Evolutionary conservation across 176 grass and related monocot genomes (phyloP).

Genomic region (bread wheat (Triticum aestivum)): IWGSC_CS_RefSeq_v2.1 NC_057810.1:681386039-681386538

Average conservation of each 20-base stretch:
- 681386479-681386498: no score
- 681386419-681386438: no score
- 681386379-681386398: no score
- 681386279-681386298: conserved; percentile 57
- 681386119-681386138: not conserved
- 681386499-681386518: no score
- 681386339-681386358: conserved; percentile 45
- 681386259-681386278: conserved; percentile 51
- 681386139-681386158: not conserved
- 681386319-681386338: conserved; percentile 55
- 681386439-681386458: no score
- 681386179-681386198: conserved; percentile 65
- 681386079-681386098: conserved; percentile 37
- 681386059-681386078: not conserved
- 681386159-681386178: conserved; percentile 41
- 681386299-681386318: conserved; percentile 56
- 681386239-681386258: conserved; percentile 53
- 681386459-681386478: no score
- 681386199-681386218: conserved; percentile 54
- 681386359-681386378: no score
- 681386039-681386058: conserved; percentile 14
- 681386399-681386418: no score
- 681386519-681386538: no score
- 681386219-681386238: conserved; percentile 56
- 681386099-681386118: conserved; percentile 9